phyloP scores from a whole-genome alignment of 768 basidiomycete genomes.

The Calvatia gigantea region DNA sequence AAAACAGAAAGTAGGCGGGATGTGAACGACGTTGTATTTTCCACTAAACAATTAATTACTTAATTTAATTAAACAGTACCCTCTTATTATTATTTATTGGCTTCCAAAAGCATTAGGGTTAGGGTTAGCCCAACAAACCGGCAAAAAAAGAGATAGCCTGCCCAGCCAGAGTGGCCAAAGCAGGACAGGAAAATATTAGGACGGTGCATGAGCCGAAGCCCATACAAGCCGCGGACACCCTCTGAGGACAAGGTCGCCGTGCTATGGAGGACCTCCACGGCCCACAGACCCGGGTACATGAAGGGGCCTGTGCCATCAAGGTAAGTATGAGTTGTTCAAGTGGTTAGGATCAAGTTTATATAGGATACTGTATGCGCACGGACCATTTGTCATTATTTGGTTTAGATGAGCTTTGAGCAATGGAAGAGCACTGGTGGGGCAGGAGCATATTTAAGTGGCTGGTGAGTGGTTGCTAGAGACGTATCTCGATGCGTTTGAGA shows the following conservation, averaged over 20 bases:
- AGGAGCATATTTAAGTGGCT: too few species aligned
- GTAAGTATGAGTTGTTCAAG: slow-evolving; percentile 41
- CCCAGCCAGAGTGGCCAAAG: slow-evolving; percentile 57
- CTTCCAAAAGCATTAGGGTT: slow-evolving; percentile 29
- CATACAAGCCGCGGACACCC: slow-evolving; percentile 52
- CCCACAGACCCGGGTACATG: slow-evolving; percentile 45
- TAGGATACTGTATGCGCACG: slow-evolving; percentile 21
- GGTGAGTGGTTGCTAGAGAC: too few species aligned
- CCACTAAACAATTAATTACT: too few species aligned
- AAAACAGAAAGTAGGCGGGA: too few species aligned
- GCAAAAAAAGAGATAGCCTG: slow-evolving; percentile 37
- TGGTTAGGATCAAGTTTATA: slow-evolving; percentile 17
- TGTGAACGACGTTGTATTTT: too few species aligned
- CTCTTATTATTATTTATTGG: not conserved
- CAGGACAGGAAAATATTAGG: slow-evolving; percentile 73
- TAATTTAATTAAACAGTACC: not conserved
- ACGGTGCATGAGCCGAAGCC: slow-evolving; percentile 70
- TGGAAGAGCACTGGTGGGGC: too few species aligned
- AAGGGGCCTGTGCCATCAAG: slow-evolving; percentile 50
- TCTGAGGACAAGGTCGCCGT: slow-evolving; percentile 60
- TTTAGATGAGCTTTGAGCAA: not conserved
- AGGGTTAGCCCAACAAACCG: slow-evolving; percentile 33
- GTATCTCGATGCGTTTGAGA: too few species aligned
- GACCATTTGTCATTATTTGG: slow-evolving; percentile 21
- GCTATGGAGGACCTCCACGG: slow-evolving; percentile 48